Evolutionary conservation across 2,329 filamentous ascomycete genomes (phyloP).

Genomic region (Fusarium zealandicum): DNA sequence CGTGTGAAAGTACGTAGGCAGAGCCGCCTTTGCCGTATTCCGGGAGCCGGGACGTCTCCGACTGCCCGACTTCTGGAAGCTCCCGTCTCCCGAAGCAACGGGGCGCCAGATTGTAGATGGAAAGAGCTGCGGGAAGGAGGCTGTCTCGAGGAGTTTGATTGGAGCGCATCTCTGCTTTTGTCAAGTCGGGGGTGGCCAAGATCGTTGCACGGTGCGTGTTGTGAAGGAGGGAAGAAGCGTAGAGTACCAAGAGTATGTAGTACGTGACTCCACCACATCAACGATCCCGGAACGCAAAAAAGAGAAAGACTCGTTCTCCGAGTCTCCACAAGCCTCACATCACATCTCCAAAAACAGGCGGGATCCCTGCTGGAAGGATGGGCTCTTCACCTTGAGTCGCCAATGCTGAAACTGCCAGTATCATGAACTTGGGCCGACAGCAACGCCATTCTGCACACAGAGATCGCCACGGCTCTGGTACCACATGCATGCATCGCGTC

Average conservation of each 20-base stretch:
- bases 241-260: too few species aligned
- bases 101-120: background rate
- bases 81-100: background rate
- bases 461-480: too few species aligned
- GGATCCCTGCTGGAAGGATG: background rate
- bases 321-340: constrained; percentile 1
- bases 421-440: background rate
- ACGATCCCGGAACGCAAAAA: background rate
- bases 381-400: background rate
- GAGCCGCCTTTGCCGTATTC: constrained; percentile 5
- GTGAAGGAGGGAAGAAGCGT: background rate
- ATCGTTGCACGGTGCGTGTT: constrained; percentile 17
- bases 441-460: too few species aligned
- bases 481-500: too few species aligned
- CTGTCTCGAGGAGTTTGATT: constrained; percentile 16
- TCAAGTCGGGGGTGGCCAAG: constrained; percentile 8
- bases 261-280: background rate
- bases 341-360: background rate
- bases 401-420: background rate
- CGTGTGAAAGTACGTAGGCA: background rate
- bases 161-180: constrained; percentile 32
- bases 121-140: background rate
- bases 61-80: constrained; percentile 16
- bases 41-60: background rate
- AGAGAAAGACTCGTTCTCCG: too few species aligned